Conservation (phyloP, 208 protist species). For the Wallacemonas collosoma region DNA sequence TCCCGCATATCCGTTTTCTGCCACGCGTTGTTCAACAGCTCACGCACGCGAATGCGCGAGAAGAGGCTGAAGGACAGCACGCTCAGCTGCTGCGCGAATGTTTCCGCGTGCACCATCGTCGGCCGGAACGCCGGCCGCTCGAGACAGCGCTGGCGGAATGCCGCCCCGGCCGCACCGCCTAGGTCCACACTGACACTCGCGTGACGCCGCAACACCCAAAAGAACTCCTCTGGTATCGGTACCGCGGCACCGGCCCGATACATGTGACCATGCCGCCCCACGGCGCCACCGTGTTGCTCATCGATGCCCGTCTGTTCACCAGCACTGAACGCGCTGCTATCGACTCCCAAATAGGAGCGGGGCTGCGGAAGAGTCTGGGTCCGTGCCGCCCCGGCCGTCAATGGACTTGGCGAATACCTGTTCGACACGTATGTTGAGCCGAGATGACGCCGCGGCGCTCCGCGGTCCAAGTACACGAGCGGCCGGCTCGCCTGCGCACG, state of each 20-base stretch:
- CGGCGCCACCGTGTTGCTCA: not conserved
- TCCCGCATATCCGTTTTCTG: constrained; percentile 29
- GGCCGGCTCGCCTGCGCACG: not conserved
- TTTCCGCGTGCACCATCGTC: constrained; percentile 28
- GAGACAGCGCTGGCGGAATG: not conserved
- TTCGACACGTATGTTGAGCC: constrained; percentile 13
- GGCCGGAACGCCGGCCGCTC: constrained; percentile 4
- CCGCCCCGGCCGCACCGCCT: not conserved
- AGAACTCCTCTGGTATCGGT: constrained; percentile 10
- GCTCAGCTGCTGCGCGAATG: constrained; percentile 51
- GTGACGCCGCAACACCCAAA: constrained; percentile 9
- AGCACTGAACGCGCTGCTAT: not conserved
- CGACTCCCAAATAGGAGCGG: not conserved
- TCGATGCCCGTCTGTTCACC: not conserved
- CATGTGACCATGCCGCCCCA: not conserved
- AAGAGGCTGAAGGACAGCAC: constrained; percentile 71
- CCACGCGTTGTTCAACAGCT: constrained; percentile 76
- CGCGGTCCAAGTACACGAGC: constrained; percentile 15
- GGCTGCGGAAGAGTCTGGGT: not conserved
- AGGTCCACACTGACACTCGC: not conserved
- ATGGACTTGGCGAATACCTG: not conserved
- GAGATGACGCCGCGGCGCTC: constrained; percentile 1
- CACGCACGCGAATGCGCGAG: constrained; percentile 46
- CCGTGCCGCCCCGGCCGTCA: not conserved
- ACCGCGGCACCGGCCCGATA: not conserved